These are phyloP conservation scores for Aegilops sharonensis DNA, from an alignment of 176 grass and related monocot genomes.

Conservation along the genomic window DNA sequence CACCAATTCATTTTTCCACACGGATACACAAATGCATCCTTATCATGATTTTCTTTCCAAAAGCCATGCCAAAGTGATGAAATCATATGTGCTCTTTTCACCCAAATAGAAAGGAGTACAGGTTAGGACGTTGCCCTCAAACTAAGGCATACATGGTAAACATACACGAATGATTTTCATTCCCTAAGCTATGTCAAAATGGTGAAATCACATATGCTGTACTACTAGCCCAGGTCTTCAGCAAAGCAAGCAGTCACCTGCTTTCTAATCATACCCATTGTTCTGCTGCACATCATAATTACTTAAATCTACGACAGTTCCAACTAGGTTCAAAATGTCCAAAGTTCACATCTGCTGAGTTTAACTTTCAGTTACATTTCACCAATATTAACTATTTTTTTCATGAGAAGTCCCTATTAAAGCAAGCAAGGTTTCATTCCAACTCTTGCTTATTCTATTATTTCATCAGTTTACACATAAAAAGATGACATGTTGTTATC, in stretches of 20 bases:
- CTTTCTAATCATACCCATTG: not conserved
- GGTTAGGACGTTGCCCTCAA: not conserved
- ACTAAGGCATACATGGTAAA: not conserved
- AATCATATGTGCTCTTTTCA: not conserved
- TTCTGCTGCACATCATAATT: not conserved
- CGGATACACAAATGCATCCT: not conserved
- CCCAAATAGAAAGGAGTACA: not conserved
- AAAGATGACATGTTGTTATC: not conserved
- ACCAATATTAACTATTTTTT: not conserved
- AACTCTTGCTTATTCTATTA: not conserved
- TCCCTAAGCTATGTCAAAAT: not conserved
- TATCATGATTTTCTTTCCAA: not conserved
- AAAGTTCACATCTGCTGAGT: not conserved
- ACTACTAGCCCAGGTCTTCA: not conserved
- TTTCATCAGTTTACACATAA: not conserved
- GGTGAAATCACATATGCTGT: not conserved
- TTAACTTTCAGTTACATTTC: not conserved
- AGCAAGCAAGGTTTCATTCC: not conserved
- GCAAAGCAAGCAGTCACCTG: not conserved
- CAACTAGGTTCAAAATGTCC: not conserved
- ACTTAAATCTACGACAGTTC: not conserved
- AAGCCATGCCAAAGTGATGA: not conserved
- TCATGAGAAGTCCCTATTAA: not conserved
- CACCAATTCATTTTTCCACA: constrained; percentile 7
- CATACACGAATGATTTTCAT: not conserved